Percentiles rank a stretch among this genome's conserved stretches.
phyloP scores from a whole-genome alignment of 2,329 filamentous ascomycete species.

The Epichloe glyceriae region DNA sequence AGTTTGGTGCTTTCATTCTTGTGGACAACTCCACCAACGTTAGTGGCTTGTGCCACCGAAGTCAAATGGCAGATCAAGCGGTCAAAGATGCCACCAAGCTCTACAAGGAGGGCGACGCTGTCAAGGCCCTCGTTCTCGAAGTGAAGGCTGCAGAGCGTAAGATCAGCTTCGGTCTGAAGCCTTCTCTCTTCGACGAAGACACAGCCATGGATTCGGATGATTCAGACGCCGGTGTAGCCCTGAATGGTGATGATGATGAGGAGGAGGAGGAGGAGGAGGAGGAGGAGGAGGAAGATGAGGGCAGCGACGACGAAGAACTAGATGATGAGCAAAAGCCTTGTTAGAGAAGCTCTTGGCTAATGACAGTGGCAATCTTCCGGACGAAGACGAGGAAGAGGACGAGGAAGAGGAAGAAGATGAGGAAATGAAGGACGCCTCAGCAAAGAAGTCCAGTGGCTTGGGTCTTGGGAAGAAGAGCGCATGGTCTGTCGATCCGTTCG shows the following conservation, averaged over 20 bases:
- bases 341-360: conserved; percentile 30
- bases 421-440: conserved; percentile 28
- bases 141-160: conserved; percentile 63
- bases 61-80: conserved; percentile 74
- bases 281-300: conserved; percentile 22
- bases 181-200: conserved; percentile 67
- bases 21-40: conserved; percentile 79
- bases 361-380: conserved; percentile 30
- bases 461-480: conserved; percentile 65
- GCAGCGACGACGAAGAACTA: conserved; percentile 31
- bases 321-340: conserved; percentile 19
- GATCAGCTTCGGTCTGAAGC: conserved; percentile 84
- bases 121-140: conserved; percentile 80
- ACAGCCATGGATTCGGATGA: conserved; percentile 35
- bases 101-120: conserved; percentile 80
- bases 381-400: conserved; percentile 23
- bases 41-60: conserved; percentile 85
- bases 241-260: conserved; percentile 34
- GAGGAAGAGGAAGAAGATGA: conserved; percentile 31
- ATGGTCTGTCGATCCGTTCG: conserved; percentile 64
- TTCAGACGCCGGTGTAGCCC: conserved; percentile 32
- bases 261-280: conserved; percentile 37
- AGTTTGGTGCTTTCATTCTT: conserved; percentile 89
- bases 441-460: conserved; percentile 20
- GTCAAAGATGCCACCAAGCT: conserved; percentile 79